A percentile compares a stretch with the other conserved stretches of the same genome.
Evolutionary conservation across 2,329 filamentous ascomycete genomes (phyloP).

Genomic region (Aspergillus fumigatiaffinis): DNA sequence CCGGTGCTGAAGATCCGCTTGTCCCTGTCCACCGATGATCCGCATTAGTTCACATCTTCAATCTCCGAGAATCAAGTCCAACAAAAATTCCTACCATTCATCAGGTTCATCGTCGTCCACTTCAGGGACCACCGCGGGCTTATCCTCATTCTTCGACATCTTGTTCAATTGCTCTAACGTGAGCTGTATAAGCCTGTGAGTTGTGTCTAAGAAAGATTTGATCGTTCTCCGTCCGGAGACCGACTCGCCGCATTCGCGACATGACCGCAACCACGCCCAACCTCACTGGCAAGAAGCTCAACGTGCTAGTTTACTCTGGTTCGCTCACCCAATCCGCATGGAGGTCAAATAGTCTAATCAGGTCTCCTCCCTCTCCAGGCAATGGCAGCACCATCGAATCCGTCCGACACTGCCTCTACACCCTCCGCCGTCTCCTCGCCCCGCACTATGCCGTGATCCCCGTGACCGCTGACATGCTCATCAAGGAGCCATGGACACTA

Average conservation of each 20-base stretch:
- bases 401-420: constrained; percentile 82
- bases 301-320: constrained; percentile 93
- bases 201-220: constrained; percentile 1
- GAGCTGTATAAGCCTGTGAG: background rate
- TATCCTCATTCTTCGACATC: constrained; percentile 59
- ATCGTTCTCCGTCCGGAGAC: background rate
- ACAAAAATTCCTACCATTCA: constrained; percentile 65
- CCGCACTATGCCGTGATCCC: constrained; percentile 91
- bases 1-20: constrained; percentile 97
- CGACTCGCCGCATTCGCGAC: constrained; percentile 1
- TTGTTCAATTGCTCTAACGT: constrained; percentile 10
- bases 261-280: constrained; percentile 32
- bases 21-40: constrained; percentile 61
- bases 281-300: constrained; percentile 66
- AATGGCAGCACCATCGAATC: constrained; percentile 83
- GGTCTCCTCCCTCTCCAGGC: constrained; percentile 48
- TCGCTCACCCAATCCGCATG: constrained; percentile 29
- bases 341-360: constrained; percentile 27
- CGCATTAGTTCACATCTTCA: constrained; percentile 7
- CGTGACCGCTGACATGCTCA: constrained; percentile 69
- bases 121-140: constrained; percentile 33
- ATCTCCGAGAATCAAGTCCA: constrained; percentile 2
- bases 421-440: constrained; percentile 78
- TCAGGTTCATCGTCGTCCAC: constrained; percentile 83
- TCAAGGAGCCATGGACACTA: constrained; percentile 87